phyloP scores from a whole-genome alignment of 2,329 filamentous ascomycete species.

The Aureobasidium sp. region DNA sequence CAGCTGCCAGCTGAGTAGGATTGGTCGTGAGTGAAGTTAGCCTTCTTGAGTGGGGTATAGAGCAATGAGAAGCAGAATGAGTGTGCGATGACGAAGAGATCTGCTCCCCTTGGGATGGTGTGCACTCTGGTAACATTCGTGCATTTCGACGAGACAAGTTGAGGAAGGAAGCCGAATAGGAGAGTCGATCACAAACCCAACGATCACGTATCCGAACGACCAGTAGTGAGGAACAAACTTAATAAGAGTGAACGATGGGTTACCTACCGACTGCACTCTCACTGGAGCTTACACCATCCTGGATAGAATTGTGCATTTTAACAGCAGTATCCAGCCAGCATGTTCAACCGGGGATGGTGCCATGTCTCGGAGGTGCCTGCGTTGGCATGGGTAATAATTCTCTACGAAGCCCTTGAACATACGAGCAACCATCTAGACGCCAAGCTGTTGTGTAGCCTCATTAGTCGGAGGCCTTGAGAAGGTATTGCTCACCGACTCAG shows the following conservation, averaged over 20 bases:
- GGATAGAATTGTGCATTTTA: neutral
- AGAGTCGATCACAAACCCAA: neutral
- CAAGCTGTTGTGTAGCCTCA: neutral
- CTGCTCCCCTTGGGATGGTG: neutral
- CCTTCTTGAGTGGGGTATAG: neutral
- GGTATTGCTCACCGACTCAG: neutral
- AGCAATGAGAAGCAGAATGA: too few species aligned
- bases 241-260: neutral
- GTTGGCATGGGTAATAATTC: neutral
- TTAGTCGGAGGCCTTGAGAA: neutral
- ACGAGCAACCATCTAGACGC: too few species aligned
- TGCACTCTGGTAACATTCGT: neutral
- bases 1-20: too few species aligned
- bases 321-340: neutral
- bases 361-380: neutral
- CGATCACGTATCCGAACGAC: too few species aligned
- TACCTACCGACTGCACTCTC: neutral
- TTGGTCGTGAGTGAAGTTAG: too few species aligned
- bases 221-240: neutral
- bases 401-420: too few species aligned
- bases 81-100: neutral
- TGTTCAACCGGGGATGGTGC: neutral
- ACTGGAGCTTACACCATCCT: neutral
- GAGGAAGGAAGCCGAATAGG: neutral
- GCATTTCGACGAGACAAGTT: neutral